Evolutionary conservation across 2,329 filamentous ascomycete species (phyloP), one percentile per base, ranked within the genome.

Genomic region (Phialophora chinensis): DNA sequence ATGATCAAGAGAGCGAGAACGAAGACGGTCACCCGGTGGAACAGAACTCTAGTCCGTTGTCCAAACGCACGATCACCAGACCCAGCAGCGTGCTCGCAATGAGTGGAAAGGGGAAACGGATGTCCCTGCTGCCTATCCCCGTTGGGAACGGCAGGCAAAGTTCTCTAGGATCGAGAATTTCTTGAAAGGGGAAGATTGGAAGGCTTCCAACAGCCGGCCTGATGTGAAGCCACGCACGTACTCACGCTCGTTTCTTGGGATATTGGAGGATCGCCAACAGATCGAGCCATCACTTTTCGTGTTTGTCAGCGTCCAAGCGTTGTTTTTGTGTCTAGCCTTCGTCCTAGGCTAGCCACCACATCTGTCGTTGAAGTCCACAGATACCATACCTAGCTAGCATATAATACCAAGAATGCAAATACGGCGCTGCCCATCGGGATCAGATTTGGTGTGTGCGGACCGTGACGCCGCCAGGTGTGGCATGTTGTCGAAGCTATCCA

Each of bases 121-220:
- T 73, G 72, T 69, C 72, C 25, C 67, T 72, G 29, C 59, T 73
- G 23, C 72, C 72, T 20, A 66, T 72, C 10, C 68, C 68, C 8
- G 61, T 63, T 23, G 68, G 66, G 17, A 67, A 60, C 50, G 68
- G 68, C 52, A 66, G 68, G 49, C 68, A 70, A 54, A 70, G 68
- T 66, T 70, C 68, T 35, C 33, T 70, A 31, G 68, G 68, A 29
- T 59, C 60, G 33, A 66, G 68, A 29, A 66, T 70, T 35, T 66
- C 62, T 62, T 61, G 31, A 61, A 42, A 54, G 55, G 57, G 55
- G 31, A 52, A 50, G 59, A 62, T 31, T 29, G 53, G 29, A 17
- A 55, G 53, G 52, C 66, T 63, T 68, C 61, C 25, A 29, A 25
- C 60, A 63, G 66, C 66, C 2, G 66, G 66, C 44, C 63, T 68